Evolutionary conservation across 2,329 filamentous ascomycete genomes (phyloP).

Genomic region (Alternaria consortialis): DNA sequence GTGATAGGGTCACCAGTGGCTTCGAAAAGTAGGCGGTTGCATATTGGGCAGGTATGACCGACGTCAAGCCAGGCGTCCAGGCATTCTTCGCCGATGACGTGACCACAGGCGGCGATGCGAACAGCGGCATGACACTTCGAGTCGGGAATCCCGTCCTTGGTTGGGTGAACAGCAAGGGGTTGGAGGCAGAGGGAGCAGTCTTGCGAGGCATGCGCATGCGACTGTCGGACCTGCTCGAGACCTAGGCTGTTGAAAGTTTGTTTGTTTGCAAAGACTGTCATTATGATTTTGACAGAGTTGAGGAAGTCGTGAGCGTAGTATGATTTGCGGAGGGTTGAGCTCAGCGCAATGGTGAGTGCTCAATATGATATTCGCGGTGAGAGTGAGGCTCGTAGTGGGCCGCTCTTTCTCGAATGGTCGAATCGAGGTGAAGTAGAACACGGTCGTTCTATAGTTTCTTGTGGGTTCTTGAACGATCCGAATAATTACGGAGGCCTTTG

Average conservation of each 20-base stretch:
- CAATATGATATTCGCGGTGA: not conserved
- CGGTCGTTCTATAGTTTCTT: not conserved
- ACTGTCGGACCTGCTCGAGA: slow-evolving; percentile 14
- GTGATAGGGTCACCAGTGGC: slow-evolving; percentile 13
- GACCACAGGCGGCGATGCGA: slow-evolving; percentile 27
- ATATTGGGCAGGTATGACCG: slow-evolving; percentile 31
- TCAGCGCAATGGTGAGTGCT: not conserved
- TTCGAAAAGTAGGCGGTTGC: slow-evolving; percentile 29
- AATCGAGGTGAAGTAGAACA: not conserved
- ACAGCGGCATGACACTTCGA: slow-evolving; percentile 22
- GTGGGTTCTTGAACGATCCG: not conserved
- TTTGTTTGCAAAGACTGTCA: slow-evolving; percentile 28
- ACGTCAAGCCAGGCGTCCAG: slow-evolving; percentile 28
- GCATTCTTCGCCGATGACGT: slow-evolving; percentile 30
- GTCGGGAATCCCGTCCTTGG: not conserved
- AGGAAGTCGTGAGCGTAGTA: not conserved
- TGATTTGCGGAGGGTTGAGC: not conserved
- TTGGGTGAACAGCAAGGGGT: slow-evolving; percentile 19
- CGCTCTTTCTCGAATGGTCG: not conserved
- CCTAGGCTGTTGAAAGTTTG: slow-evolving; percentile 21
- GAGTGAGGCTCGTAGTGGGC: not conserved
- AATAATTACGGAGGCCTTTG: not conserved
- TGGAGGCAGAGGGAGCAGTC: slow-evolving; percentile 28
- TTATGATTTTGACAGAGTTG: not conserved
- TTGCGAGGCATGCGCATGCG: slow-evolving; percentile 20